A percentile compares a stretch with the other conserved stretches of the same genome.
Evolutionary conservation across 2,329 filamentous ascomycete genomes (phyloP).

Genomic region (Fusarium sp.): DNA sequence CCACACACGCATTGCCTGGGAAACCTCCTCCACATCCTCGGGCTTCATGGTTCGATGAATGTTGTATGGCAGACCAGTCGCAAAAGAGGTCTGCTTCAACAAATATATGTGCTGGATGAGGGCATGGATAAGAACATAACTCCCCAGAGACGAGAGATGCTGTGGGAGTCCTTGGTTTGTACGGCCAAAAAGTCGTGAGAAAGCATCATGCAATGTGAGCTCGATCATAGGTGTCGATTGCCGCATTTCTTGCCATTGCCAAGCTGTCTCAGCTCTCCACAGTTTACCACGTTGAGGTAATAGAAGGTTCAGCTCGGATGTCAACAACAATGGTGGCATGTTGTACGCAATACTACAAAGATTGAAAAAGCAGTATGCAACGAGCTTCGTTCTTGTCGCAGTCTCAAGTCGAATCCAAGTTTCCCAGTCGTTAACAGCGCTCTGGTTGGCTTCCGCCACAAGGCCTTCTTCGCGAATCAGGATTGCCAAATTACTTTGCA

Average conservation of each 20-base stretch:
- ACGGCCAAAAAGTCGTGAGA: conserved; percentile 67
- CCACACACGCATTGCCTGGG: conserved; percentile 69
- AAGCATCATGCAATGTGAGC: conserved; percentile 68
- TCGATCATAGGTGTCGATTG: conserved; percentile 65
- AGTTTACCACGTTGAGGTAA: conserved; percentile 68
- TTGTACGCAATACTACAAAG: conserved; percentile 73
- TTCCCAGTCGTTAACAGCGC: conserved; percentile 66
- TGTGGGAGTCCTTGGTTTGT: conserved; percentile 62
- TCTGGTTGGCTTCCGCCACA: conserved; percentile 62
- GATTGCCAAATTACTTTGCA: conserved; percentile 70
- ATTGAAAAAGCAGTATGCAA: conserved; percentile 74
- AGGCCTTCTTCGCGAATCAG: conserved; percentile 71
- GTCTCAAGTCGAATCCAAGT: conserved; percentile 71
- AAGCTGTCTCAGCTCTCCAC: conserved; percentile 69
- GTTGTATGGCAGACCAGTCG: conserved; percentile 63
- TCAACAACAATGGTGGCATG: conserved; percentile 69
- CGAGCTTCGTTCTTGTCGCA: conserved; percentile 69
- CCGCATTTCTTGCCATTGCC: conserved; percentile 71
- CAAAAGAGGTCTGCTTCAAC: conserved; percentile 72
- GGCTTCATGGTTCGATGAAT: conserved; percentile 64
- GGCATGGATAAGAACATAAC: conserved; percentile 79
- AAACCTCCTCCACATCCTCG: conserved; percentile 69
- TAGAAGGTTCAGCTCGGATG: conserved; percentile 68
- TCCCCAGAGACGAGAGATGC: conserved; percentile 71
- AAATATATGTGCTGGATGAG: conserved; percentile 80